A percentile compares a stretch with the other conserved stretches of the same genome.
These are phyloP conservation scores for Cyberlindnera mycetangii DNA, from an alignment of 805 yeast genomes.

Conservation along the genomic window DNA sequence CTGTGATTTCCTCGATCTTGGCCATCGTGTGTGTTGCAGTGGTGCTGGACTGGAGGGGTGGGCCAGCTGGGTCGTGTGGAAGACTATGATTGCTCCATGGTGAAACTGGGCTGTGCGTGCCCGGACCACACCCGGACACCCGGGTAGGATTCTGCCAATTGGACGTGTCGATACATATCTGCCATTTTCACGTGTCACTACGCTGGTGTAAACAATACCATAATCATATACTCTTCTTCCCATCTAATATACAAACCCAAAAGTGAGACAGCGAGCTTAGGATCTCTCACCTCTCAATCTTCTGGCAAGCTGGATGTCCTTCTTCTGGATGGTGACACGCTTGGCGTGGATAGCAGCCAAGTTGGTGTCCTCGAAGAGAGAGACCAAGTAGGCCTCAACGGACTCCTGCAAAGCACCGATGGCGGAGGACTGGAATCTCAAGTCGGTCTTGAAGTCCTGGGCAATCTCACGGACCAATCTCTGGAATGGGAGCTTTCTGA, in stretches of 20 bases:
- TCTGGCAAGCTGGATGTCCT: slow-evolving; percentile 96
- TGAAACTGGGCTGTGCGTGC: not conserved
- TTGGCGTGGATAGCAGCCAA: slow-evolving; percentile 98
- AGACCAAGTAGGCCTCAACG: slow-evolving; percentile 95
- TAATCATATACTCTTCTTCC: slow-evolving; percentile 14
- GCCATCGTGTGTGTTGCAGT: slow-evolving; percentile 17
- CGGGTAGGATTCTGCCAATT: not conserved
- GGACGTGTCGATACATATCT: too few relatives aligned
- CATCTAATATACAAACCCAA: slow-evolving; percentile 25
- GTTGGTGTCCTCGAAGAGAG: slow-evolving; percentile 96
- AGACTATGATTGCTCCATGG: too few relatives aligned
- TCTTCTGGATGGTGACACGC: slow-evolving; percentile 98
- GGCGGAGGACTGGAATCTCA: slow-evolving; percentile 97
- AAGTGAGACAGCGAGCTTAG: slow-evolving; percentile 32
- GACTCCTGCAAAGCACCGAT: slow-evolving; percentile 98
- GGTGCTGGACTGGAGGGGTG: too few relatives aligned
- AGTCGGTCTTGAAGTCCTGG: slow-evolving; percentile 87
- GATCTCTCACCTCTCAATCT: slow-evolving; percentile 97
- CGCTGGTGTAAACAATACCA: slow-evolving; percentile 1
- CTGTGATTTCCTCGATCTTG: slow-evolving; percentile 25
- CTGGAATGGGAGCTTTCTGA: slow-evolving; percentile 96
- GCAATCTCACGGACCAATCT: slow-evolving; percentile 96
- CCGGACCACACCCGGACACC: not conserved
- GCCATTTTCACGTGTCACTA: too few relatives aligned
- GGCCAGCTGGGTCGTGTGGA: too few relatives aligned